phyloP scores from a whole-genome alignment of 805 yeast genomes.

The Kuraishia ogatae region DNA sequence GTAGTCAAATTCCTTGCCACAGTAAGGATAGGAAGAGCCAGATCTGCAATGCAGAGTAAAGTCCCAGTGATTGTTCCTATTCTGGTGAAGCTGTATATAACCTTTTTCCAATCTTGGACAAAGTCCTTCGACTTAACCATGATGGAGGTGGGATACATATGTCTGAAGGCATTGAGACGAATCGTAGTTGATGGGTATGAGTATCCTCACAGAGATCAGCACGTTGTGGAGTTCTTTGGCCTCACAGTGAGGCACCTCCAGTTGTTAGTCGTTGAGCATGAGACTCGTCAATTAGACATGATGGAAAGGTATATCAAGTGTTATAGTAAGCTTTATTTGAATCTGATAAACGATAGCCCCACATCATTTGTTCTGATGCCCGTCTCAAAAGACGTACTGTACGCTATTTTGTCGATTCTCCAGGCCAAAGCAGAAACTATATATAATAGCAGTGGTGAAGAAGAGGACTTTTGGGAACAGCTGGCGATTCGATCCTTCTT shows the following conservation, averaged over 20 bases:
- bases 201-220: slow-evolving; percentile 50
- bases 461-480: slow-evolving; percentile 65
- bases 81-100: slow-evolving; percentile 49
- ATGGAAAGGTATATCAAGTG: slow-evolving; percentile 69
- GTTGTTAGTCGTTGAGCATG: slow-evolving; percentile 44
- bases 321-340: slow-evolving; percentile 64
- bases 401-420: slow-evolving; percentile 49
- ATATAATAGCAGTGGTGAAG: slow-evolving; percentile 47
- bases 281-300: slow-evolving; percentile 33
- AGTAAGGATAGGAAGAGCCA: slow-evolving; percentile 77
- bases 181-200: slow-evolving; percentile 71
- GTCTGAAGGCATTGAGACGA: slow-evolving; percentile 68
- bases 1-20: slow-evolving; percentile 64
- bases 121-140: slow-evolving; percentile 36
- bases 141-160: slow-evolving; percentile 70
- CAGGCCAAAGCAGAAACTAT: slow-evolving; percentile 57
- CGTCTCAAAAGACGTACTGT: slow-evolving; percentile 49
- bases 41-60: slow-evolving; percentile 67
- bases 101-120: slow-evolving; percentile 59
- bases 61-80: slow-evolving; percentile 55
- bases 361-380: slow-evolving; percentile 66
- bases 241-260: slow-evolving; percentile 52
- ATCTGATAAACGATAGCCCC: slow-evolving; percentile 51
- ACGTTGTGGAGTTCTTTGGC: slow-evolving; percentile 53
- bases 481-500: slow-evolving; percentile 58